Evolutionary conservation across 345 rosid species (phyloP).

Genomic region (Trapa incisa): DNA sequence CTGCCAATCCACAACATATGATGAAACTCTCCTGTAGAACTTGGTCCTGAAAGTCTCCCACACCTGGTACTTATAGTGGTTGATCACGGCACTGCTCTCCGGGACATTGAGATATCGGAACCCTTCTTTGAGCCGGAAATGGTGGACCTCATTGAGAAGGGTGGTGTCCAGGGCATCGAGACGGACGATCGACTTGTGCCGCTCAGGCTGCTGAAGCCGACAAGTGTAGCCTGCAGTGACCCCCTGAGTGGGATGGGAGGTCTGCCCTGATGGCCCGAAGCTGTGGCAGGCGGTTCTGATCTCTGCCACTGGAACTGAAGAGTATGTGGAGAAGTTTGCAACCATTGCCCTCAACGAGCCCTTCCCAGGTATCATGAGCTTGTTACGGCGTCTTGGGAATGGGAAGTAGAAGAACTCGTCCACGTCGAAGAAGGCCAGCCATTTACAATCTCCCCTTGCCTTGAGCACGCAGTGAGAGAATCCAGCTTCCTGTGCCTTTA

Average conservation of each 20-base stretch:
- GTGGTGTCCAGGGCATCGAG: conserved; percentile 43
- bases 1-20: conserved; percentile 92
- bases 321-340: conserved; percentile 62
- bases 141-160: conserved; percentile 87
- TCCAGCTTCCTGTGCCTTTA: conserved; percentile 94
- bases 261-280: conserved; percentile 86
- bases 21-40: conserved; percentile 84
- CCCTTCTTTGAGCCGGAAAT: conserved; percentile 53
- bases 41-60: conserved; percentile 86
- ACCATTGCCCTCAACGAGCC: conserved; percentile 48
- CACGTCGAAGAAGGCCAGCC: conserved; percentile 94
- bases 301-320: conserved; percentile 39
- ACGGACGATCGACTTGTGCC: conserved; percentile 78
- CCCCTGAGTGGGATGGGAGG: conserved; percentile 55
- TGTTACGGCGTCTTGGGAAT: conserved; percentile 15
- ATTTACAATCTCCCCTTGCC: conserved; percentile 66
- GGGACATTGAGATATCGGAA: conserved; percentile 47
- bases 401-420: conserved; percentile 91
- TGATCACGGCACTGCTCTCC: conserved; percentile 52
- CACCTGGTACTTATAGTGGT: conserved; percentile 97
- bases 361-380: conserved; percentile 28
- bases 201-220: conserved; percentile 67
- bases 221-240: conserved; percentile 86
- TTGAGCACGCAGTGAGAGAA: conserved; percentile 83
- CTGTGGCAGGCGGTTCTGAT: conserved; percentile 81